phyloP scores from a whole-genome alignment of 2,329 filamentous ascomycete genomes.

The Fusarium sp. region DNA sequence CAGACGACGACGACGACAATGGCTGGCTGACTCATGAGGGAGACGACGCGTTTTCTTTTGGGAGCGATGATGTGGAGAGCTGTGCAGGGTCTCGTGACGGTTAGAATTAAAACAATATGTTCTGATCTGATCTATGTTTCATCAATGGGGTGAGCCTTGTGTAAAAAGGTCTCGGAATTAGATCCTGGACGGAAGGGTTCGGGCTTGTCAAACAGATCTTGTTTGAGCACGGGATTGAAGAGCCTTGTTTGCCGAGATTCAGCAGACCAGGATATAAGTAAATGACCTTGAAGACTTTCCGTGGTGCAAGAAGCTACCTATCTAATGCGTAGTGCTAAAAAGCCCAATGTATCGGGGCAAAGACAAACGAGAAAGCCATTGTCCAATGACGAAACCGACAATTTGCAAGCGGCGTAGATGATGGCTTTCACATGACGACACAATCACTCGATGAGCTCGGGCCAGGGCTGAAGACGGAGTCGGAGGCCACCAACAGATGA shows the following conservation, averaged over 20 bases:
- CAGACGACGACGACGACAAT: neutral
- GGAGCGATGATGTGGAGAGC: neutral
- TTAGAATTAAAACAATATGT: neutral
- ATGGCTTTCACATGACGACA: conserved; percentile 36
- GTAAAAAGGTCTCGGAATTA: neutral
- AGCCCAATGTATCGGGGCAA: neutral
- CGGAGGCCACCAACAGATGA: conserved; percentile 4
- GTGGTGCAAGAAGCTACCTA: neutral
- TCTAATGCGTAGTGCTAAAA: neutral
- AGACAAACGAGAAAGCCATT: conserved; percentile 7
- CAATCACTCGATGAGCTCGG: conserved; percentile 23
- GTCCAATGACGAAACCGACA: conserved; percentile 24
- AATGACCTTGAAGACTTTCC: neutral
- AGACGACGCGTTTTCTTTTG: neutral
- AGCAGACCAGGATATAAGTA: neutral
- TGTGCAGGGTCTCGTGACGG: neutral
- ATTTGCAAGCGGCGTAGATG: conserved; percentile 11
- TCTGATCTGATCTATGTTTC: conserved; percentile 5
- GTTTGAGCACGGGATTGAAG: neutral
- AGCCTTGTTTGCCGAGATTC: conserved; percentile 1
- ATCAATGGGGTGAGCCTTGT: neutral
- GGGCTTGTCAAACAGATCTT: neutral
- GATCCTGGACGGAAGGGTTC: neutral
- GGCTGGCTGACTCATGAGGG: neutral
- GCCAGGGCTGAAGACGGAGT: conserved; percentile 5